phyloP scores from a whole-genome alignment of 148 eudicot species.

The Tetragonia tetragonoides region DNA sequence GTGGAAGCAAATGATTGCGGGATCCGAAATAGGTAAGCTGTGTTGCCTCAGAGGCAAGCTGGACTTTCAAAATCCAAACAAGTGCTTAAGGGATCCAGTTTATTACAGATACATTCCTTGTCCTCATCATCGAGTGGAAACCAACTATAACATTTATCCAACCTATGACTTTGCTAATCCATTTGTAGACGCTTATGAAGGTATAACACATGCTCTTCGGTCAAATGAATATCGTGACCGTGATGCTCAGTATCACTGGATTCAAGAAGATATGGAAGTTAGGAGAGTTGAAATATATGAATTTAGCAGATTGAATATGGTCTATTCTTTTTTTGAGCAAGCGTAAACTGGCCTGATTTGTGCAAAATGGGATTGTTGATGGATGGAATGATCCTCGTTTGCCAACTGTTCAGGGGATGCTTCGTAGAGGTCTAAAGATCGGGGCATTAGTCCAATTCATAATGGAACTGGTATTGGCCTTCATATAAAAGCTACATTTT shows the following conservation, averaged over 20 bases:
- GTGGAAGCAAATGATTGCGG: slow-evolving; percentile 93
- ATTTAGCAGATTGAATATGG: slow-evolving; percentile 92
- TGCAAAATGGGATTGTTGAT: slow-evolving; percentile 87
- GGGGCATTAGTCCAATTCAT: not conserved
- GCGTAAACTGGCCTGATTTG: slow-evolving; percentile 96
- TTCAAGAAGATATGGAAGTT: slow-evolving; percentile 88
- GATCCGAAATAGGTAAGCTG: slow-evolving; percentile 77
- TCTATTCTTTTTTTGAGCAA: slow-evolving; percentile 97
- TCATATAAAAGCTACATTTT: too few relatives aligned
- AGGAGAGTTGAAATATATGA: slow-evolving; percentile 81
- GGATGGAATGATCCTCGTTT: slow-evolving; percentile 99
- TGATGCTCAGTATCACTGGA: slow-evolving; percentile 87
- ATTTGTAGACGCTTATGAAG: slow-evolving; percentile 91
- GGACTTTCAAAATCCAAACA: slow-evolving; percentile 96
- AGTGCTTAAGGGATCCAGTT: slow-evolving; percentile 85
- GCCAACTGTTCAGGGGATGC: slow-evolving; percentile 97
- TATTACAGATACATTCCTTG: slow-evolving; percentile 94
- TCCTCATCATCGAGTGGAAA: slow-evolving; percentile 86
- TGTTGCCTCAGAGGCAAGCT: slow-evolving; percentile 93
- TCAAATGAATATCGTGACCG: slow-evolving; percentile 98
- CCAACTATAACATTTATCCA: slow-evolving; percentile 83
- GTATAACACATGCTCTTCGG: slow-evolving; percentile 92
- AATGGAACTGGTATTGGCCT: too few relatives aligned
- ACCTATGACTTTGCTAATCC: slow-evolving; percentile 99
- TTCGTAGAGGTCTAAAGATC: slow-evolving; percentile 87